phyloP scores from a whole-genome alignment of 257 asterid genomes.

The Solanum clarkiae region DNA sequence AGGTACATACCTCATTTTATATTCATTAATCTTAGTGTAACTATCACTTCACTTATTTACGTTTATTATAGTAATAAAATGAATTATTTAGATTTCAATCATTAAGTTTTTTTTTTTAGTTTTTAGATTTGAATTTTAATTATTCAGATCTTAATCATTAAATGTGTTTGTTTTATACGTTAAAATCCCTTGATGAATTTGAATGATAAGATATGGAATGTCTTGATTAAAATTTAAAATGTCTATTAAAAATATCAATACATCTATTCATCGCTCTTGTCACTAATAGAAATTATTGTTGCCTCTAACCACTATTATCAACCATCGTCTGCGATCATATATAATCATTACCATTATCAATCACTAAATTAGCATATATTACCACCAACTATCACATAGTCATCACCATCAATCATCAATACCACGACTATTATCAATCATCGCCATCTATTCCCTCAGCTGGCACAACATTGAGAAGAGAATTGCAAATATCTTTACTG shows the following conservation, averaged over 20 bases:
- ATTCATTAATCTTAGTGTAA: neutral
- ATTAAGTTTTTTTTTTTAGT: neutral
- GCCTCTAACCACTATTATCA: neutral
- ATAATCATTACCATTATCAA: neutral
- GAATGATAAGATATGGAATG: neutral
- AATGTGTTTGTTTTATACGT: neutral
- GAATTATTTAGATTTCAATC: neutral
- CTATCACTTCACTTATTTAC: neutral
- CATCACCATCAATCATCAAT: neutral
- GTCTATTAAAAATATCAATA: neutral
- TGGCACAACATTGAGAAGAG: no score
- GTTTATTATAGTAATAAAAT: neutral
- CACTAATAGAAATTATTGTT: neutral
- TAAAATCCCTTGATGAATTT: neutral
- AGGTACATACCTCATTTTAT: neutral
- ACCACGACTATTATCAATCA: neutral
- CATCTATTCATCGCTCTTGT: neutral
- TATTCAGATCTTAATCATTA: neutral
- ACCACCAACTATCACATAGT: no score
- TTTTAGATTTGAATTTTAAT: neutral
- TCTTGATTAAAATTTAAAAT: neutral
- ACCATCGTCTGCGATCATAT: neutral
- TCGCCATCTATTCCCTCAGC: no score
- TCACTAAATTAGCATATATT: neutral
- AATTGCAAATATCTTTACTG: no score